Evolutionary conservation across 2,329 filamentous ascomycete genomes (phyloP).

Genomic region (Achaetomium macrosporum): DNA sequence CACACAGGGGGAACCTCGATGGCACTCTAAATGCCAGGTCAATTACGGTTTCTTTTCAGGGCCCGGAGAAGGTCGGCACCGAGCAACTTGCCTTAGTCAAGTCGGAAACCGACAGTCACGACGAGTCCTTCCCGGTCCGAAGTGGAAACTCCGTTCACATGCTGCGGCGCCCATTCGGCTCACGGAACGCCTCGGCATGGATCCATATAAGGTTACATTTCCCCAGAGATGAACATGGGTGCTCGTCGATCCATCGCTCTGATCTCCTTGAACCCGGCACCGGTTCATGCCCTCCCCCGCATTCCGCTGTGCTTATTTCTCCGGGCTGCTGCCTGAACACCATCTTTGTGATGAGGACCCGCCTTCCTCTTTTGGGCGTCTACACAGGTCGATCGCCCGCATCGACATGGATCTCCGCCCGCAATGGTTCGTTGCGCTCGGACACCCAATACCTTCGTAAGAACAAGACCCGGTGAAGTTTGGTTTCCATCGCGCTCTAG

Average conservation of each 20-base stretch:
- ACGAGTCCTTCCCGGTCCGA: too few species aligned
- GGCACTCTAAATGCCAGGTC: too few species aligned
- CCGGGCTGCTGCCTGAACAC: background rate
- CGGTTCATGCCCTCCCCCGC: background rate
- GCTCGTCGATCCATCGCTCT: background rate
- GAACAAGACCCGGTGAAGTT: too few species aligned
- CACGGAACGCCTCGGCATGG: conserved; percentile 2
- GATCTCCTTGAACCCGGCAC: background rate
- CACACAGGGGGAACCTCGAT: too few species aligned
- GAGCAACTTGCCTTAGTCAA: too few species aligned
- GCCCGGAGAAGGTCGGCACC: too few species aligned
- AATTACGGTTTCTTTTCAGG: too few species aligned
- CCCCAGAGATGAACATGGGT: conserved; percentile 8
- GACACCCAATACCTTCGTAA: too few species aligned
- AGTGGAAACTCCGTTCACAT: conserved; percentile 3
- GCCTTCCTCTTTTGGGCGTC: background rate
- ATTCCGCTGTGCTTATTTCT: conserved; percentile 1
- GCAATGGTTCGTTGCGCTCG: background rate
- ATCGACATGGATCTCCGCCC: background rate
- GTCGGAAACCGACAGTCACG: too few species aligned
- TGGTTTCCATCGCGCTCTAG: too few species aligned
- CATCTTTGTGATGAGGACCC: background rate
- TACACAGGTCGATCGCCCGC: background rate
- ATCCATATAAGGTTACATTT: conserved; percentile 1
- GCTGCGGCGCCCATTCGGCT: background rate